Base-by-base conservation (phyloP, 805 yeast species). In the Pichia gijzeniarum region DNA sequence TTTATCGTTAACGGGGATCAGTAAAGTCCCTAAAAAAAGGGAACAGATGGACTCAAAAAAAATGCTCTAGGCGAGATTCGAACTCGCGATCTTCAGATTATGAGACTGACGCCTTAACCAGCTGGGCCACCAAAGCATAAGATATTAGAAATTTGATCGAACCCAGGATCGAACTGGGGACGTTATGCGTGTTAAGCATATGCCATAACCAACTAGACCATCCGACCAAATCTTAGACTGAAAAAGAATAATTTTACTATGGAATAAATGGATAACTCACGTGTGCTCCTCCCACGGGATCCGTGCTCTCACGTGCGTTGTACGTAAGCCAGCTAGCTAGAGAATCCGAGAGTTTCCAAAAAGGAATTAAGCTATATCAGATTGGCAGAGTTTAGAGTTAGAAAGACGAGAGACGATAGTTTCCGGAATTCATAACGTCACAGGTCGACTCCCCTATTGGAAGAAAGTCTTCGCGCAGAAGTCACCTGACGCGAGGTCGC, bases 121-220 rank as follows among this genome's bases (percentile, higher is more conserved):
- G 56, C 66, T 62, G 67, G 65, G 67, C 67, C 67, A 62, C 65
- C 57, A 60, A 55, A 62, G 65, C 67, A 30, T 30, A 30, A 30
- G 14, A 9, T 10, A 13, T 7, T 10, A 9, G 13, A 12, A 30
- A 30, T 30, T 35, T 89, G 96, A 88, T 84, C 87, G 82, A 85
- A 89, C 97, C 97, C 97, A 90, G 97, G 97, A 88, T 91, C 96
- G 97, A 91, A 91, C 97, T 89, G 96, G 97, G 96, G 97, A 91
- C 97, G 89, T 86, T 86, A 93, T 88, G 96, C 96, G 96, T 90
- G 97, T 90, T 88, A 90, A 87, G 96, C 96, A 89, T 93, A 86
- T 85, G 96, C 95, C 96, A 90, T 90, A 80, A 89, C 96, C 96
- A 72, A 89, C 96, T 89, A 89, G 96, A 89, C 96, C 96, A 89